A percentile compares a stretch with the other conserved stretches of the same genome.
Evolutionary conservation across 1,284 basidiomycete genomes (phyloP).

Genomic region (Cutaneotrichosporon sp.): DNA sequence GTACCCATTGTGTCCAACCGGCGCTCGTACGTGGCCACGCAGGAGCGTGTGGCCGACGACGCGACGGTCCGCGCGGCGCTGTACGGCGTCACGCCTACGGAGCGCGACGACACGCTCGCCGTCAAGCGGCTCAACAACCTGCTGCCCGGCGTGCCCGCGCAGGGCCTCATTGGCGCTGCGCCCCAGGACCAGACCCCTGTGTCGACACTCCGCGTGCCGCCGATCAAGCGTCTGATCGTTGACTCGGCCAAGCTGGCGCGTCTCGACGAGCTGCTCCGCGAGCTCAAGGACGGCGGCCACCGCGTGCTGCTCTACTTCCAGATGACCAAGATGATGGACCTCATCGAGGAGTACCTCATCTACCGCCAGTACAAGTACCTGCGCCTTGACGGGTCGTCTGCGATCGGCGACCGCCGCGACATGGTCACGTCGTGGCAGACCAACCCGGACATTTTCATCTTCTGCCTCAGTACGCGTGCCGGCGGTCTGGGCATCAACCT

Average conservation of each 20-base stretch:
- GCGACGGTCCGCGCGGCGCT: conserved; percentile 67
- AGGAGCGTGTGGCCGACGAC: conserved; percentile 54
- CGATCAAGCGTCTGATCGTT: conserved; percentile 90
- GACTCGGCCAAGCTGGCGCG: conserved; percentile 95
- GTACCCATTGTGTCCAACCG: conserved; percentile 63
- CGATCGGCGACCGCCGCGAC: conserved; percentile 92
- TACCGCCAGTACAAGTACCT: conserved; percentile 98
- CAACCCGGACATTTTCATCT: conserved; percentile 89
- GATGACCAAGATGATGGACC: conserved; percentile 99
- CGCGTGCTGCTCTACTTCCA: conserved; percentile 98
- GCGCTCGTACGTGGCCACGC: conserved; percentile 70
- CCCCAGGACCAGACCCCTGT: conserved; percentile 70
- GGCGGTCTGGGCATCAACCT: conserved; percentile 98
- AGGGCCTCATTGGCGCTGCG: conserved; percentile 67
- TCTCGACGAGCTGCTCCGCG: conserved; percentile 79
- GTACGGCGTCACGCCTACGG: conserved; percentile 73
- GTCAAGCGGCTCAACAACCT: conserved; percentile 54
- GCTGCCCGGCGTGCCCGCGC: conserved; percentile 60
- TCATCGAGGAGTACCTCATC: conserved; percentile 98
- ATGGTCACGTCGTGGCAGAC: conserved; percentile 99
- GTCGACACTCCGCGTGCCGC: conserved; percentile 86
- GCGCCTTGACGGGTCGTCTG: conserved; percentile 88
- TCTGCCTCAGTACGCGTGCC: conserved; percentile 91
- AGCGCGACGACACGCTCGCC: conserved; percentile 60
- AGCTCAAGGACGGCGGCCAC: conserved; percentile 90